phyloP scores from a whole-genome alignment of 257 asterid species.

The Catharanthus roseus region DNA sequence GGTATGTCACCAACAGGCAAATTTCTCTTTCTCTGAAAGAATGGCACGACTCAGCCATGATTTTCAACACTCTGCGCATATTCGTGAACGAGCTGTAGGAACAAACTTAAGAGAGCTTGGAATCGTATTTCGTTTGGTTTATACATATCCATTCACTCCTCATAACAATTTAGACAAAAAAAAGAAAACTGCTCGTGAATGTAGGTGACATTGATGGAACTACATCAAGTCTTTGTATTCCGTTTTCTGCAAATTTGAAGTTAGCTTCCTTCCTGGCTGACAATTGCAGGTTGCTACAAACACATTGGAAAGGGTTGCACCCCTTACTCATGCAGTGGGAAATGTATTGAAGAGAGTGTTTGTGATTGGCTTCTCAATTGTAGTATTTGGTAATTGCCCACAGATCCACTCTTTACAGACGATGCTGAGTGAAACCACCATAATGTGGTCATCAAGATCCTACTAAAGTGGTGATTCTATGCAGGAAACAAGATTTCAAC shows the following conservation, averaged over 20 bases:
- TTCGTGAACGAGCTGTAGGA: no score
- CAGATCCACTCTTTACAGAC: background rate
- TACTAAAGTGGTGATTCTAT: background rate
- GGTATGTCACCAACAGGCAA: slow-evolving; percentile 17
- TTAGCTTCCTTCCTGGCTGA: no score
- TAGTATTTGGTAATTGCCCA: slow-evolving; percentile 43
- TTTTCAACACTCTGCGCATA: background rate
- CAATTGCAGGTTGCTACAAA: slow-evolving; percentile 50
- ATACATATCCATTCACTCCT: no score
- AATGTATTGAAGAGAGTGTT: slow-evolving; percentile 56
- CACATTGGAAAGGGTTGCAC: slow-evolving; percentile 59
- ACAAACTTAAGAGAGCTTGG: no score
- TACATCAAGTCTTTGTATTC: no score
- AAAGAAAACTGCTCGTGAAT: no score
- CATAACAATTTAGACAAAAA: no score
- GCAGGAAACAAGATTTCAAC: slow-evolving; percentile 58
- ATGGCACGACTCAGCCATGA: no score
- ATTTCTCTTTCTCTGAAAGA: background rate
- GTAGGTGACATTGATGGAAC: no score
- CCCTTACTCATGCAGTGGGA: slow-evolving; percentile 61
- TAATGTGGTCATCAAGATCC: background rate
- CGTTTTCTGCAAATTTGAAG: no score
- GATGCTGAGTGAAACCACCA: no score
- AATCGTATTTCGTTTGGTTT: no score
- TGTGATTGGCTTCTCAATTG: slow-evolving; percentile 58